Conservation (phyloP, 192 early-diverging fungal species). For the Oehlia diaphana region DNA sequence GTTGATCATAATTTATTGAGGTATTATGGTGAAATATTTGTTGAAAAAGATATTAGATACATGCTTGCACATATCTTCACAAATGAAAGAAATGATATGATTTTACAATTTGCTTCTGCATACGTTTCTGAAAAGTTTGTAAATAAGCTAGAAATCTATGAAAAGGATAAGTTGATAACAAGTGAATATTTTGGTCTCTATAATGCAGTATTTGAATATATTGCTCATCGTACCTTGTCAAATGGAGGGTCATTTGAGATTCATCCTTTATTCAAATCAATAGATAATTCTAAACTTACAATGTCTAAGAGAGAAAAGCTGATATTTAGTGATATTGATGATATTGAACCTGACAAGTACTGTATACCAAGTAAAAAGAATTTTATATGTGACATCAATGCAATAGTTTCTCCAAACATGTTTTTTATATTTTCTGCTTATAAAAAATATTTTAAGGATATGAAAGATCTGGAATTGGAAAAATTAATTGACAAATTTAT, state of each 20-base stretch:
- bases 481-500: too few species aligned
- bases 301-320: not conserved
- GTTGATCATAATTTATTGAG: not conserved
- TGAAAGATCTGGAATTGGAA: too few species aligned
- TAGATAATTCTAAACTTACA: not conserved
- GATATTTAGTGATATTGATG: not conserved
- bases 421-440: too few species aligned
- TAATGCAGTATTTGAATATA: not conserved
- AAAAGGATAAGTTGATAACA: not conserved
- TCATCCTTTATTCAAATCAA: not conserved
- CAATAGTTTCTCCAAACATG: too few species aligned
- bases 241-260: not conserved
- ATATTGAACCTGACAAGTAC: not conserved
- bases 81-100: not conserved
- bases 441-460: too few species aligned
- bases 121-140: not conserved
- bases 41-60: not conserved
- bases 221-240: not conserved
- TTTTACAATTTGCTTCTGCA: too few species aligned
- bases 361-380: not conserved
- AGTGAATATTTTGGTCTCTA: not conserved
- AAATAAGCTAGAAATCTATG: not conserved
- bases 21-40: not conserved
- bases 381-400: too few species aligned
- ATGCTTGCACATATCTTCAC: not conserved